Conservation (phyloP, 2,329 filamentous ascomycete species). For the Fusarium nurragi region DNA sequence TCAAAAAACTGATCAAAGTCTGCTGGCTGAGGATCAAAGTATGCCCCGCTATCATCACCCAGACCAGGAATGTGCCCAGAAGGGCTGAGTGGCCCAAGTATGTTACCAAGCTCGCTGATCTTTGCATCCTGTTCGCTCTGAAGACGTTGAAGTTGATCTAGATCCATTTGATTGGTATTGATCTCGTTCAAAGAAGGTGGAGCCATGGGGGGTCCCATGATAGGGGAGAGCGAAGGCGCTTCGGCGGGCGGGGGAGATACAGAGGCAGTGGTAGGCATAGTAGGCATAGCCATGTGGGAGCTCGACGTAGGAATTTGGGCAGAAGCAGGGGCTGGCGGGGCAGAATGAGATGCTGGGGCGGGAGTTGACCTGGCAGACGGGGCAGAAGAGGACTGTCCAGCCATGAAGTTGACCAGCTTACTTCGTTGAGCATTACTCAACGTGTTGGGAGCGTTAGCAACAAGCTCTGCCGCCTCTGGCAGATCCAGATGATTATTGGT, state of each 20-base stretch:
- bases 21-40: conserved; percentile 51
- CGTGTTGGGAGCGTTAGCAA: conserved; percentile 64
- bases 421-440: conserved; percentile 66
- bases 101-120: conserved; percentile 76
- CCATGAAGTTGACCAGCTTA: conserved; percentile 69
- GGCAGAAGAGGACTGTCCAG: conserved; percentile 51
- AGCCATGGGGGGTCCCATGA: conserved; percentile 55
- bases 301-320: conserved; percentile 21
- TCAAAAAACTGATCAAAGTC: conserved; percentile 64
- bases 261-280: conserved; percentile 36
- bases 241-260: conserved; percentile 43
- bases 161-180: conserved; percentile 74
- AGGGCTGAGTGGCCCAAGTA: conserved; percentile 82
- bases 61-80: conserved; percentile 81
- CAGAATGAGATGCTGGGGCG: conserved; percentile 21
- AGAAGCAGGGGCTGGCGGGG: conserved; percentile 4
- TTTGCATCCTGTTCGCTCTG: conserved; percentile 81
- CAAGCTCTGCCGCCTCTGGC: conserved; percentile 60
- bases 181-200: conserved; percentile 69
- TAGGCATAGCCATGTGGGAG: conserved; percentile 31
- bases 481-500: conserved; percentile 61
- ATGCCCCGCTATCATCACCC: conserved; percentile 54
- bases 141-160: conserved; percentile 81
- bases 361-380: conserved; percentile 38
- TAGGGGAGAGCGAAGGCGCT: conserved; percentile 58